A percentile compares a stretch with the other conserved stretches of the same genome.
Conservation (phyloP, 179 eudicot species). For the Pouteria campechiana region DNA sequence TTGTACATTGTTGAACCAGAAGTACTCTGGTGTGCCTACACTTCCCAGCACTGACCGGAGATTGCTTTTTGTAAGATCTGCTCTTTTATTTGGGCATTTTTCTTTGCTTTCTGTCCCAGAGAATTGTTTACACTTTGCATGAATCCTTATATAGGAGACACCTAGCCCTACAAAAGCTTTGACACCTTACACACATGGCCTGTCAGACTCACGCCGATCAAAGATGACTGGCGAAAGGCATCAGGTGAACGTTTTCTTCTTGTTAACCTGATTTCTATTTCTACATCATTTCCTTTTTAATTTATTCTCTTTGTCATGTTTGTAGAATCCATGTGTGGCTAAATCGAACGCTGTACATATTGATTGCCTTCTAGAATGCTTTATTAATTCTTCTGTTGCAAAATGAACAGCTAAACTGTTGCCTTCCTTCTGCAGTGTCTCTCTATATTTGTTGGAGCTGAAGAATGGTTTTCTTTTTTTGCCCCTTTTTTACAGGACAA, state of each 20-base stretch:
- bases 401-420: no score
- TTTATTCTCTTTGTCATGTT: no score
- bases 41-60: slow-evolving; percentile 54
- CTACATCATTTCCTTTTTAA: no score
- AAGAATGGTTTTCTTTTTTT: background rate
- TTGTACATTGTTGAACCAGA: slow-evolving; percentile 26
- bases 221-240: slow-evolving; percentile 61
- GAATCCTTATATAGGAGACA: slow-evolving; percentile 53
- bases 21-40: slow-evolving; percentile 47
- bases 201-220: slow-evolving; percentile 70
- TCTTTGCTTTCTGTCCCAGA: slow-evolving; percentile 1
- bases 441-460: background rate
- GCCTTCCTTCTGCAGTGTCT: no score
- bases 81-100: slow-evolving; percentile 1
- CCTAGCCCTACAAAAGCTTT: slow-evolving; percentile 68
- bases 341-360: no score
- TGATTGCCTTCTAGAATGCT: no score
- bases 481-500: slow-evolving; percentile 49
- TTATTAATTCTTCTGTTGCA: no score
- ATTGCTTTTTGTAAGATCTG: slow-evolving; percentile 51
- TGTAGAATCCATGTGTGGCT: no score
- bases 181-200: slow-evolving; percentile 44
- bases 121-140: background rate
- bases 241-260: slow-evolving; percentile 47
- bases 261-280: no score